phyloP scores from a whole-genome alignment of 768 basidiomycete species.

The Porphyrellus cyaneotinctus region DNA sequence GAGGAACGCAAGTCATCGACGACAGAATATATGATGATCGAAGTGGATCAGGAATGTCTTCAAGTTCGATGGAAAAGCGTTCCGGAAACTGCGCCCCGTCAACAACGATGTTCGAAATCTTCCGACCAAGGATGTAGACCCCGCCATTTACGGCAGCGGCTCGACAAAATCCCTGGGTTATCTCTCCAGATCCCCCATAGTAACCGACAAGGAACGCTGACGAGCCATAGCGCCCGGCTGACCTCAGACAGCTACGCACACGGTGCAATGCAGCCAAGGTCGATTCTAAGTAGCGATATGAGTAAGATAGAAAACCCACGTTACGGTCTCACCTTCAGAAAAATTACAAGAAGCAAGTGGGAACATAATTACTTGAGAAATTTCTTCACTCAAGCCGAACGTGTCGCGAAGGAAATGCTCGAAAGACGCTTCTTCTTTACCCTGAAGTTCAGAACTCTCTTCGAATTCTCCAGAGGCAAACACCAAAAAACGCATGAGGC shows the following conservation, averaged over 20 bases:
- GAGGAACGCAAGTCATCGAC: constrained; percentile 37
- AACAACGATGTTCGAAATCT: constrained; percentile 30
- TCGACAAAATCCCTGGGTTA: constrained; percentile 88
- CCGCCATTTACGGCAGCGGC: constrained; percentile 77
- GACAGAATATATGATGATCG: constrained; percentile 54
- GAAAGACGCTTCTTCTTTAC: constrained; percentile 55
- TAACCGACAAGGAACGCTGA: constrained; percentile 91
- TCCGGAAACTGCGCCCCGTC: constrained; percentile 9
- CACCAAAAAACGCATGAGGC: constrained; percentile 87
- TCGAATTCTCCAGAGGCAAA: constrained; percentile 80
- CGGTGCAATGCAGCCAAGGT: constrained; percentile 65
- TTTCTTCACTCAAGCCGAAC: constrained; percentile 59
- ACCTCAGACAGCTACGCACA: constrained; percentile 67
- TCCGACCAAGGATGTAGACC: constrained; percentile 67
- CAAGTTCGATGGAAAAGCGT: constrained; percentile 46
- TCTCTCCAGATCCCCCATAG: constrained; percentile 90
- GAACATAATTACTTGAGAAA: constrained; percentile 63
- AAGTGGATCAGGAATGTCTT: constrained; percentile 59
- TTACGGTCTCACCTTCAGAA: constrained; percentile 44
- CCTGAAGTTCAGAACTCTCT: constrained; percentile 51
- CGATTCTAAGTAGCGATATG: constrained; percentile 45
- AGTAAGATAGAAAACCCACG: background rate
- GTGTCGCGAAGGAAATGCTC: constrained; percentile 55
- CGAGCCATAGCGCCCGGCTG: constrained; percentile 82
- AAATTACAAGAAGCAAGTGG: constrained; percentile 71